phyloP scores from a whole-genome alignment of 257 asterid genomes.

The Jaltomata sinuosa region DNA sequence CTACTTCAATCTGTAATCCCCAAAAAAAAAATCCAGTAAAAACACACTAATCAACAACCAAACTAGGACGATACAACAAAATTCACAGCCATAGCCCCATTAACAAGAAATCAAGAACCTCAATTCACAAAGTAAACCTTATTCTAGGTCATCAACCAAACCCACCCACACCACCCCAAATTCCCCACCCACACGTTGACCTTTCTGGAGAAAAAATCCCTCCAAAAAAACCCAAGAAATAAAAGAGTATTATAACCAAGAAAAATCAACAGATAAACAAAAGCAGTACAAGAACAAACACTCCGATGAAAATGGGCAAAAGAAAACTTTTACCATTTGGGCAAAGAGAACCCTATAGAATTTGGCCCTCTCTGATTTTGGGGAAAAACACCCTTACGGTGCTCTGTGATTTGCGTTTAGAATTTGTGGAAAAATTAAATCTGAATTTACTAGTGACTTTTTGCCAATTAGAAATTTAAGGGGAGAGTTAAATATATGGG shows the following conservation, averaged over 20 bases:
- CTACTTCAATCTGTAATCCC: not conserved
- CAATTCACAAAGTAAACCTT: not conserved
- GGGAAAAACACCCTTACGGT: too few species aligned
- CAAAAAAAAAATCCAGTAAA: not conserved
- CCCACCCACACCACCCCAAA: not conserved
- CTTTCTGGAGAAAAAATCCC: not conserved
- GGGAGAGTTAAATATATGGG: too few species aligned
- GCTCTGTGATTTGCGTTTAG: too few species aligned
- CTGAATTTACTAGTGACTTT: too few species aligned
- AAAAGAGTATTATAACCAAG: not conserved
- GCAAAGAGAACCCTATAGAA: too few species aligned
- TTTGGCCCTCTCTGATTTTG: too few species aligned
- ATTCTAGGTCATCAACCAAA: not conserved
- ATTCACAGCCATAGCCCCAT: not conserved
- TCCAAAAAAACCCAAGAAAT: not conserved
- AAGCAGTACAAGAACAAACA: not conserved
- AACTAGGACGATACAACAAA: not conserved
- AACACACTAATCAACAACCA: not conserved
- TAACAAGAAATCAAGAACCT: not conserved
- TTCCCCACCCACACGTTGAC: not conserved
- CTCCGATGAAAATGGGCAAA: too few species aligned
- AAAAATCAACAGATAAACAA: not conserved
- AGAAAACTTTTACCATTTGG: too few species aligned
- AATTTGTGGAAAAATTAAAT: too few species aligned
- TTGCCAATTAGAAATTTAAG: too few species aligned